Evolutionary conservation across 2,329 filamentous ascomycete species (phyloP), one percentile per base, ranked within the genome.

Genomic region (Geosmithia putterillii): DNA sequence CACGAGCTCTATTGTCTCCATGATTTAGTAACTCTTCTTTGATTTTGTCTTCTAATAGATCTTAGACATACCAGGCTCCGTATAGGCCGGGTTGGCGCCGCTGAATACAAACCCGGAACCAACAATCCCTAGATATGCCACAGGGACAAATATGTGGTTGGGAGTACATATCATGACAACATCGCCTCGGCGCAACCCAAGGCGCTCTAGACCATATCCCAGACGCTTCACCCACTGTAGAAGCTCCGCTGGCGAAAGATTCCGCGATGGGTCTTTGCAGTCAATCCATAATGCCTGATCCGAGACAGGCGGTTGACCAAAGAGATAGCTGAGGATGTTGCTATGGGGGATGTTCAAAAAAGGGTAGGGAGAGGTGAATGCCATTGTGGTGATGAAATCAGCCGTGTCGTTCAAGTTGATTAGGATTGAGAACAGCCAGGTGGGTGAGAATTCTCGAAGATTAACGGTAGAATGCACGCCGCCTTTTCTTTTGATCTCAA

Each of bases 101-200:
- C 66, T 75, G 55, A 77, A 78, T 19, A 71, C 63, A 45, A 62
- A 67, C 3, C 71, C 71, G 19, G 65, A 64, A 0, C 72, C 73
- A 1, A 73, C 66, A 35, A 73, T 66, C 3, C 70, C 73, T 5
- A 76, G 57, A 50, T 74, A 76, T 14, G 69, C 67, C 4, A 69
- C 67, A 0, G 73, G 73, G 2, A 76, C 65, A 48, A 71, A 73
- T 35, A 77, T 67, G 47, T 74, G 69, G 51, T 76, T 77, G 2
- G 68, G 64, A 1, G 69, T 69, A 50, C 69, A 72, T 38, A 74
- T 63, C 62, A 76, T 64, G 25, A 74, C 68, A 2, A 73, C 69
- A 42, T 76, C 72, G 12, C 68, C 68, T 41, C 56, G 59, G 44
- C 63, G 51, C 7, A 76, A 45, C 1, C 67, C 70, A 7, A 71